Base-by-base conservation (phyloP, 176 grass and related monocot species). In the Chrysopogon serrulatus region DNA sequence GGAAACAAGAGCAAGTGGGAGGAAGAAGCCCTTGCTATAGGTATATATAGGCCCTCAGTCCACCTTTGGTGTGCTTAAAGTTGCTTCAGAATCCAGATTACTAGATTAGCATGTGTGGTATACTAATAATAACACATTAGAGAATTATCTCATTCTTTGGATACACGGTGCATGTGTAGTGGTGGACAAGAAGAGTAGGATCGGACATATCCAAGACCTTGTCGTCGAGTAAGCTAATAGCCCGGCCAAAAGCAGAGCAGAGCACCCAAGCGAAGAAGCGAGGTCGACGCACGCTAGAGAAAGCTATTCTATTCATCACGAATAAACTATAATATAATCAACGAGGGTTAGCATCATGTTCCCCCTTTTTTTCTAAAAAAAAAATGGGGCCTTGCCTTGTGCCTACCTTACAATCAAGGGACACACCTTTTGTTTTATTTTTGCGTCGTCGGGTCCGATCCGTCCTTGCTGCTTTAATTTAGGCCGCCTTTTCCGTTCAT, bases 371-470 rank as follows among this genome's bases (percentile, higher is more conserved):
- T 27, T 1, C 4, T 17, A 16, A 4, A 5, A 4, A 79, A 80
- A 84, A 79, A 79, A 39, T 19, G 34, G 12, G 76, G 10, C 7
- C 37, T 23, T 75, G 87, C 65, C 87, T 68, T 59, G 82, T 85
- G 68, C 87, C 82, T 84, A 85, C 87, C 87, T 68, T 89, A 84
- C 82, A 89, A 89, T 45, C 63, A 70, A 77, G 71, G 64, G 87
- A 56, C 53, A 51, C 47, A 56, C 53, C 53, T 56, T 56, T 56
- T 56, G 23, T n/a, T 56, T 24, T 56, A n/a, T n/a, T n/a, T n/a
- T n/a, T n/a, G n/a, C 16, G 53, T n/a, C 21, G 53, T 56, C 53
- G 53, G 53, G 51, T 49, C 45, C 16, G 4, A 9, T 56, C 53
- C 51, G 19, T 54, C 51, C 53, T 56, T n/a, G 53, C 21, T 56